Evolutionary conservation across 805 yeast genomes (phyloP), one percentile per base, ranked within the genome.

Genomic region (Teunomyces kruisii): DNA sequence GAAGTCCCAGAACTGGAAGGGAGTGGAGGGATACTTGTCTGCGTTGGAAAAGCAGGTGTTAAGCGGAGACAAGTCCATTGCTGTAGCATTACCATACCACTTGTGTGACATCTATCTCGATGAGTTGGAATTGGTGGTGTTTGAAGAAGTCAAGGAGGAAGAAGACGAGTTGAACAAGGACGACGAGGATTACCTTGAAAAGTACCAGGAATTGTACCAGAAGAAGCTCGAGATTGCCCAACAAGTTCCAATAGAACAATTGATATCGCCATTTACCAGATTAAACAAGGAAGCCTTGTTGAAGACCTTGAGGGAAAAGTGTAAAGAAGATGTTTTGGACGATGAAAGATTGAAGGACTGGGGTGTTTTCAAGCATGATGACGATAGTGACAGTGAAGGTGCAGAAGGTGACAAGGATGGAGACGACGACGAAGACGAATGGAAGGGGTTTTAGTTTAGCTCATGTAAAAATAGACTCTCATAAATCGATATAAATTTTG

Each of bases 1-100:
- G 30, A 62, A 71, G 41, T 48, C 55, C 2, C 73, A 78, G 45
- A 61, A 75, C 2, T 90, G 92, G 89, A 73, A 78, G 53, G 42
- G 62, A 75, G 2, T 88, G 91, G 67, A 62, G 0, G 55, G 55
- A 12, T 88, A 76, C 58, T 55, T 79, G 16, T 56, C 59, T 2
- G 73, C 75, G 27, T 69, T 80, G 31, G 55, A 51, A 19, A 61
- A 67, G 44, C 62, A 72, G 26, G 81, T 84, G 30, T 67, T 84
- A 40, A 78, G 84, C 50, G 86, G 84, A 5, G 82, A 80, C 50
- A 62, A 66, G 31, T 75, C 78, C 51, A 71, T 83, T 17, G 84
- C 95, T 36, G 79, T 78, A 52, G 94, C 94, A 17, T 75, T 94
- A 42, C 84, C 96, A 13, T 80, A 86, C 61, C 99, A 92, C 68